Evolutionary conservation across 768 basidiomycete genomes (phyloP), one percentile per base, ranked within the genome.

Genomic region (Pleurotus salmoneostramineus): DNA sequence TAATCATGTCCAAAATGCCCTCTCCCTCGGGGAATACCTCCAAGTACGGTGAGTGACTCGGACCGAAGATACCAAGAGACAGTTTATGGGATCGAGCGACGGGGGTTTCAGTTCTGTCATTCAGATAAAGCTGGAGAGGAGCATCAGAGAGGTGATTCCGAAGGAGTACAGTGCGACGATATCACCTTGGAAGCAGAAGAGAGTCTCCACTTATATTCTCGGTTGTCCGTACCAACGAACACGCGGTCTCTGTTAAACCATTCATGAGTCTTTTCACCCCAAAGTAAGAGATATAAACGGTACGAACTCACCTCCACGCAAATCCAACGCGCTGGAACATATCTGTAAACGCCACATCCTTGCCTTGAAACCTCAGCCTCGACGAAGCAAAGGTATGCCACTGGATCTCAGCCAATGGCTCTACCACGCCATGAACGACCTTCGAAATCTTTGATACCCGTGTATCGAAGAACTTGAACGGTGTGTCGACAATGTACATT

Each of bases 1-100:
- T 69, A 11, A 69, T 65, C 44, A 71, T 56, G 58, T 72, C 71
- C 37, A 71, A 64, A 35, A 69, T 57, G 35, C 60, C 51, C 6
- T 66, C 55, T n/a, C 70, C 71, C n/a, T 63, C 60, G 0, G 73
- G 73, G 21, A 73, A 60, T 33, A 74, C 70, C 50, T 72, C 72
- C 1, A 74, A 63, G 45, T 69, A 71, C 3, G 56, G 21, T 2
- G 21, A 17, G 15, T 47, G 45, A 27, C 21, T 47, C 11, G 45
- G 45, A 17, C 45, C 45, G 7, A 47, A 47, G 11, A n/a, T n/a
- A 7, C 45, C 45, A 11, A 47, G 21, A 8, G 45, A 15, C 8
- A 17, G 21, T 47, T 8, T n/a, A 8, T 47, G 45, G 21, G 21
- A 47, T 8, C 21, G 7, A 27, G 45, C 45, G 8, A 47, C 21